phyloP scores from a whole-genome alignment of 2,329 filamentous ascomycete genomes.

The Beauveria varroae region DNA sequence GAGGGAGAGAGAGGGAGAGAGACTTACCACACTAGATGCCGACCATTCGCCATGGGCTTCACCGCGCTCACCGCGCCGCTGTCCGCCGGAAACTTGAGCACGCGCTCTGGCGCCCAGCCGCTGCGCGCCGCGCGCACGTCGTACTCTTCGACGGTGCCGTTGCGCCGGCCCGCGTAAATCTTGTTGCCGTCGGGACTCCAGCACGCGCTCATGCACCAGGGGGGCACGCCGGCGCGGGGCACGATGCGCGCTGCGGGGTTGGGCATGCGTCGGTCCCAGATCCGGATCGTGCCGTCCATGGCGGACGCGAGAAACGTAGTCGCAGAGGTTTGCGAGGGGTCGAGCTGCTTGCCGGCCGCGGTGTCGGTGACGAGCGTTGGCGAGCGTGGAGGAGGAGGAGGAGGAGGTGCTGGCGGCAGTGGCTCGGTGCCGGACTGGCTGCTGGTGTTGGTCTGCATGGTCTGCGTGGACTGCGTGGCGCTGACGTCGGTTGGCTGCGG shows the following conservation, averaged over 20 bases:
- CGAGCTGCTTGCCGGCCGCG: conserved; percentile 34
- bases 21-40: conserved; percentile 71
- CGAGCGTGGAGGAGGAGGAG: conserved; percentile 14
- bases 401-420: no score
- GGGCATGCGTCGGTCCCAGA: conserved; percentile 81
- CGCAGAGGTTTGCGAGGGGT: conserved; percentile 56
- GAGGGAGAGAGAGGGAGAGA: neutral
- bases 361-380: conserved; percentile 23
- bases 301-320: conserved; percentile 83
- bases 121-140: conserved; percentile 66
- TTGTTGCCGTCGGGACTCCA: conserved; percentile 95
- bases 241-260: conserved; percentile 73
- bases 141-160: conserved; percentile 91
- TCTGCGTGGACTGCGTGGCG: conserved; percentile 1
- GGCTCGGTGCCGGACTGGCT: neutral
- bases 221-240: conserved; percentile 68
- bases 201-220: conserved; percentile 96
- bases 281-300: conserved; percentile 78
- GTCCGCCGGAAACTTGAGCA: conserved; percentile 80
- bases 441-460: neutral
- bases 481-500: neutral
- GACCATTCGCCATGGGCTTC: conserved; percentile 83
- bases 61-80: conserved; percentile 87
- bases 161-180: conserved; percentile 86
- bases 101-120: conserved; percentile 65